These are phyloP conservation scores for Claviceps arundinis DNA, from an alignment of 2,329 filamentous ascomycete genomes.

Conservation along the genomic window DNA sequence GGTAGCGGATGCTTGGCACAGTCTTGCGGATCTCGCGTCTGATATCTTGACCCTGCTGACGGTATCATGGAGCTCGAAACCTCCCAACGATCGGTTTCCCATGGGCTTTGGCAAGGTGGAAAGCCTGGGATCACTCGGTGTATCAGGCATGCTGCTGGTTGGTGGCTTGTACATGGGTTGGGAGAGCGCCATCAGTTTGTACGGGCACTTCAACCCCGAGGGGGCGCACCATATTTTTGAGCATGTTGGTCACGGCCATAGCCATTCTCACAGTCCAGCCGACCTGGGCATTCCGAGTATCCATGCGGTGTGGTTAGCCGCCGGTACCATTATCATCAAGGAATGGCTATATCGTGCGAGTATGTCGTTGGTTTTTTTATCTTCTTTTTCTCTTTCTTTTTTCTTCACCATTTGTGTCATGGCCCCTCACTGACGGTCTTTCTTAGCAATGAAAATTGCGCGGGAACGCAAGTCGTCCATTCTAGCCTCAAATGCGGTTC, in stretches of 20 bases:
- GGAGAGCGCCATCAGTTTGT: slow-evolving; percentile 54
- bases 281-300: slow-evolving; percentile 56
- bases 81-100: slow-evolving; percentile 72
- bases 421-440: not conserved
- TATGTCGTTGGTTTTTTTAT: slow-evolving; percentile 36
- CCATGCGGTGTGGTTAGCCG: slow-evolving; percentile 89
- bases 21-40: slow-evolving; percentile 85
- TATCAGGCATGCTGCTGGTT: slow-evolving; percentile 78
- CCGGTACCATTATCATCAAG: slow-evolving; percentile 79
- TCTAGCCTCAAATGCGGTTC: slow-evolving; percentile 87
- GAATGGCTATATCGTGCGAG: slow-evolving; percentile 96
- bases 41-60: slow-evolving; percentile 90
- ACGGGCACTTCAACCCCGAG: slow-evolving; percentile 61
- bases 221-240: slow-evolving; percentile 49
- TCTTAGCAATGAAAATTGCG: slow-evolving; percentile 81
- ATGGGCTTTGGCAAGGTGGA: slow-evolving; percentile 96
- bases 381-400: not conserved
- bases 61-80: slow-evolving; percentile 82
- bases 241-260: slow-evolving; percentile 51
- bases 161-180: slow-evolving; percentile 89
- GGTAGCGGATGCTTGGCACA: slow-evolving; percentile 89
- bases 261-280: slow-evolving; percentile 41
- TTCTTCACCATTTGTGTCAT: not conserved
- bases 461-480: slow-evolving; percentile 90
- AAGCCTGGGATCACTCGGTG: slow-evolving; percentile 82